Evolutionary conservation across 1,284 basidiomycete species (phyloP), one percentile per base, ranked within the genome.

Genomic region (Sphagnurus paluster): DNA sequence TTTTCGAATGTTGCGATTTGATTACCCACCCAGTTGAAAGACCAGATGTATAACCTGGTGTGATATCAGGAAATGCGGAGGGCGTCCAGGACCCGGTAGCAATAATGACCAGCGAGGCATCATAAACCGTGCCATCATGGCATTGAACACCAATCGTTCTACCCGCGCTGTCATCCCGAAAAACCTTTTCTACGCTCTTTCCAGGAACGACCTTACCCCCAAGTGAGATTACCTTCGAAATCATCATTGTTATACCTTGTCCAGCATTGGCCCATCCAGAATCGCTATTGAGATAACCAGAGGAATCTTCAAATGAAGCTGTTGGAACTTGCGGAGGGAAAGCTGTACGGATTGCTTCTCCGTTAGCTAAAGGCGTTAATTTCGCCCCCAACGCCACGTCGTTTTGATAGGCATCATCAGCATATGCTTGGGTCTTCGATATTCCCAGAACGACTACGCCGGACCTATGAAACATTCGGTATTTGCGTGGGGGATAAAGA

Each of bases 181-280:
- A 32, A 3, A 89, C 62, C n/a, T 62, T 64, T n/a, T 57, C 62
- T 2, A 86, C 87, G 32, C 71, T 66, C 52, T 82, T 83, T 5
- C 80, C 80, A 0, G 75, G 57, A 3, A 84, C 39, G 17, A 95
- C 68, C 17, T 67, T 73, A 0, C 82, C 90, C 0, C 84, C 85
- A n/a, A 84, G 69, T 4, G 68, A 57, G 6, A 58, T 58, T 3
- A 94, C 82, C 45, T 75, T 77, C 28, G 68, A 62, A 42, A 87
- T 77, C 48, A 90, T 67, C 9, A 78, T 66, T 5, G 68, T 59
- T 5, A 91, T 64, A 1, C 87, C 90, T 55, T 84, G 79, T 1
- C 78, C 74, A 2, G 93, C 90, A 60, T 87, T 77, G 1, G 82
- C 90, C 94, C 94, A 98, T 2, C 94, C 94, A 1, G 87, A 83